Evolutionary conservation across 1,284 basidiomycete species (phyloP), one percentile per base, ranked within the genome.

Genomic region (Cryptococcus wingfieldii): DNA sequence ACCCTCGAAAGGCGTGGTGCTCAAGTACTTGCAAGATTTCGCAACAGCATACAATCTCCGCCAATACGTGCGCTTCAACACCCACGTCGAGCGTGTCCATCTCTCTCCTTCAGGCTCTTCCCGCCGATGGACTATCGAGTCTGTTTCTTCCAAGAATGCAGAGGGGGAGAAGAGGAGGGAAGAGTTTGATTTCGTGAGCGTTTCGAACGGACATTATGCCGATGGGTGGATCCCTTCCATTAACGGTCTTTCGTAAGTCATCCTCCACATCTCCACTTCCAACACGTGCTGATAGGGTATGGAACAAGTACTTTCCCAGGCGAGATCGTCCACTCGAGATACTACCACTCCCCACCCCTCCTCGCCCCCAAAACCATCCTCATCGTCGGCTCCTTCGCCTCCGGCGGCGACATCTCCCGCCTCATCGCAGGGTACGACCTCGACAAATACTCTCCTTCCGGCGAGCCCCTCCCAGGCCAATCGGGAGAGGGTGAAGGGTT

Each of bases 341-440:
- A 77, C 77, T 82, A 78, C 59, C 69, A 79, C 14, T 65, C 65
- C 4, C 75, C 80, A 0, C 55, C 68, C 0, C 58, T 64, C 14
- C 68, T 64, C 54, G 19, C 74, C 43, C 67, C 63, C 16, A 61
- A 78, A 64, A 77, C 66, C 1, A 76, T 82, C 6, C 68, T 83
- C 23, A 78, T 83, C 0, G 77, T 82, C 7, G 81, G 81, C 6
- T 80, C 79, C 31, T 76, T 73, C n/a, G 77, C 77, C 4, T 80
- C 78, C 0, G 81, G 81, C 0, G 78, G 78, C 16, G 81, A 82
- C 58, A 77, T 82, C 27, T 75, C 78, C 0, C 70, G 81, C n/a
- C 79, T 81, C 53, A 63, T 82, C 7, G 78, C 75, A 6, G 44
- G 56, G 7, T 64, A 71, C 19, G 74, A 78, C 48, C 43, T 72